Percentiles rank a stretch among this genome's conserved stretches.
phyloP scores from a whole-genome alignment of 2,329 filamentous ascomycete species.

The Ceratocystis albifundus region DNA sequence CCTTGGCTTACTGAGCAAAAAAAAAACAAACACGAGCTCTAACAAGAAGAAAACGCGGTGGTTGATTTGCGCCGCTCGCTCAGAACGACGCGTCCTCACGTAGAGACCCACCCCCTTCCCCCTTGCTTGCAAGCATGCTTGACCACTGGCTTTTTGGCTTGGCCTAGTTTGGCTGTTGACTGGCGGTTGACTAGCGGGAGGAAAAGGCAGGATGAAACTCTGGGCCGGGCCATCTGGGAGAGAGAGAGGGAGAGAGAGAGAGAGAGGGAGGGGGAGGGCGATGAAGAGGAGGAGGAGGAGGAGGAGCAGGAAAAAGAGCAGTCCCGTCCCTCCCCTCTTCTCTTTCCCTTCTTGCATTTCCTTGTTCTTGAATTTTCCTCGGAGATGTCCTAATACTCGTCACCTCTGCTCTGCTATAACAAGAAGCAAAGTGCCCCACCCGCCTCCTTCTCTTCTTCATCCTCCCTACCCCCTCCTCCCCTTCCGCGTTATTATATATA shows the following conservation, averaged over 20 bases:
- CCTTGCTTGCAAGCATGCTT: not conserved
- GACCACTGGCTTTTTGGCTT: not conserved
- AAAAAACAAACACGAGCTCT: not conserved
- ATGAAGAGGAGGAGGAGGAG: not conserved
- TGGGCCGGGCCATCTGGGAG: not conserved
- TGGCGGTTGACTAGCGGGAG: not conserved
- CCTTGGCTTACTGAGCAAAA: not conserved
- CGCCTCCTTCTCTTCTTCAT: no score
- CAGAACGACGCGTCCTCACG: not conserved
- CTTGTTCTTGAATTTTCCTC: no score
- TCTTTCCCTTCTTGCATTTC: no score
- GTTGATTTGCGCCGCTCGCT: not conserved
- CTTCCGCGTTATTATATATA: no score
- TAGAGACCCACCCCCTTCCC: not conserved
- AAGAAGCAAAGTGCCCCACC: no score
- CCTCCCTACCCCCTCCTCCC: no score
- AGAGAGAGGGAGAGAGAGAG: not conserved
- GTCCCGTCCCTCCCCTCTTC: no score
- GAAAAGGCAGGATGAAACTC: constrained; percentile 3
- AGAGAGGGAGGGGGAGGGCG: not conserved
- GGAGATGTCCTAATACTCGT: no score
- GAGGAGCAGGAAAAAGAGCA: no score
- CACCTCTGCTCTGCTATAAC: no score
- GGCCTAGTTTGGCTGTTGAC: not conserved
- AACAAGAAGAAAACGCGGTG: not conserved